A percentile compares a stretch with the other conserved stretches of the same genome.
These are phyloP conservation scores for Tripidium arundinaceum DNA, from an alignment of 202 grass and related monocot genomes.

Conservation along the genomic window DNA sequence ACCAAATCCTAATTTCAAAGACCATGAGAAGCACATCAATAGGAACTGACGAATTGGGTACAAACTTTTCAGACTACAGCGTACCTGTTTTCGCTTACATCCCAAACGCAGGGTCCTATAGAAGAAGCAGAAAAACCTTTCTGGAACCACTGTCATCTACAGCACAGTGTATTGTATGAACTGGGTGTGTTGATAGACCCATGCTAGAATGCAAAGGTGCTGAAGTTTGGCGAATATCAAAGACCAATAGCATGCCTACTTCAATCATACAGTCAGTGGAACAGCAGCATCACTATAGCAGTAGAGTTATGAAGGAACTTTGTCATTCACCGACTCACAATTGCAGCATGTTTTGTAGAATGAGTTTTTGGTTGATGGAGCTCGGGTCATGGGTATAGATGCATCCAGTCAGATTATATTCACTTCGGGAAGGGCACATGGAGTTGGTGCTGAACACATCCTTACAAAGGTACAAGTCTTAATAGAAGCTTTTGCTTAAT, in stretches of 20 bases:
- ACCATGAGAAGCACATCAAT: neutral
- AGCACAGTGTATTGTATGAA: slow-evolving; percentile 67
- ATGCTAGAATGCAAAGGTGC: slow-evolving; percentile 45
- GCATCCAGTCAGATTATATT: slow-evolving; percentile 60
- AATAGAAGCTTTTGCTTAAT: slow-evolving; percentile 18
- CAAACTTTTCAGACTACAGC: neutral
- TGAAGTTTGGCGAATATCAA: slow-evolving; percentile 85
- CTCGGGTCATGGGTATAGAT: slow-evolving; percentile 86
- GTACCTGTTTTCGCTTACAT: slow-evolving; percentile 47
- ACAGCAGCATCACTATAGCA: neutral
- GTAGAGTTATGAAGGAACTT: neutral
- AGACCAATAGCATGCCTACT: slow-evolving; percentile 66
- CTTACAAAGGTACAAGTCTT: slow-evolving; percentile 69
- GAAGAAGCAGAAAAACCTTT: slow-evolving; percentile 74
- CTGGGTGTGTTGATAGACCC: slow-evolving; percentile 61
- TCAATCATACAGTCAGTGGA: neutral
- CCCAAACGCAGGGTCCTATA: slow-evolving; percentile 74
- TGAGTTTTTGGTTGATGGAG: slow-evolving; percentile 63
- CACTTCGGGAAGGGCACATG: slow-evolving; percentile 58
- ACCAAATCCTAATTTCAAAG: neutral
- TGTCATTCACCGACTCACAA: neutral
- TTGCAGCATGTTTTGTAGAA: slow-evolving; percentile 52
- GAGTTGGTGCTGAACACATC: slow-evolving; percentile 63
- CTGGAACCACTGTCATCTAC: slow-evolving; percentile 38
- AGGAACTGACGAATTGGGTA: neutral